Conservation (phyloP, 345 rosid genomes). For the Gossypium arboreum region DNA sequence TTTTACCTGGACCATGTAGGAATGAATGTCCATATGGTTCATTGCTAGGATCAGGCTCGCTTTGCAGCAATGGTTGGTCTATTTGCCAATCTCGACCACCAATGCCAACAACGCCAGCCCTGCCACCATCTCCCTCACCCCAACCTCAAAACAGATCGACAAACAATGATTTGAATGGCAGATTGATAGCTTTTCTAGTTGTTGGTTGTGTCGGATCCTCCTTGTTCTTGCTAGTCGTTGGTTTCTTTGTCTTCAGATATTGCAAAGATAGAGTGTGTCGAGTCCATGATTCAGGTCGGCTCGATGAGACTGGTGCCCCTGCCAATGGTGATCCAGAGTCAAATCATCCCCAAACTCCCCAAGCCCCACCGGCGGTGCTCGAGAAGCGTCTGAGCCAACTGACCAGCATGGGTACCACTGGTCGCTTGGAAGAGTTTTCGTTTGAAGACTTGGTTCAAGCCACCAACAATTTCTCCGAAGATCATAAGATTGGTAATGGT, state of each 20-base stretch:
- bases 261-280: conserved; percentile 49
- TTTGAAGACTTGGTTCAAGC: conserved; percentile 39
- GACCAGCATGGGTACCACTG: conserved; percentile 58
- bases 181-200: conserved; percentile 46
- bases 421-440: conserved; percentile 59
- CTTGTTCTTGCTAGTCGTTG: conserved; percentile 28
- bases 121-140: background rate
- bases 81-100: conserved; percentile 25
- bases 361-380: conserved; percentile 19
- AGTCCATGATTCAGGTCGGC: conserved; percentile 68
- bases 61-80: conserved; percentile 28
- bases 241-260: conserved; percentile 40
- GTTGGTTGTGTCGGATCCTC: conserved; percentile 65
- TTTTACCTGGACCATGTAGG: conserved; percentile 59
- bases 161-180: conserved; percentile 33
- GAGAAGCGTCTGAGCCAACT: conserved; percentile 62
- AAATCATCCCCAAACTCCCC: conserved; percentile 9
- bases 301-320: conserved; percentile 37
- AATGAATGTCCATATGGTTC: conserved; percentile 32
- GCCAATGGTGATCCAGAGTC: background rate
- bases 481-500: conserved; percentile 58
- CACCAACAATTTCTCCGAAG: conserved; percentile 57
- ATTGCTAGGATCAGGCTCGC: conserved; percentile 20
- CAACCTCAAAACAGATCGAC: background rate
- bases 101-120: background rate